Conservation (phyloP, 129 eudicot genomes). For the Chrysanthemum lavandulifolium region DNA sequence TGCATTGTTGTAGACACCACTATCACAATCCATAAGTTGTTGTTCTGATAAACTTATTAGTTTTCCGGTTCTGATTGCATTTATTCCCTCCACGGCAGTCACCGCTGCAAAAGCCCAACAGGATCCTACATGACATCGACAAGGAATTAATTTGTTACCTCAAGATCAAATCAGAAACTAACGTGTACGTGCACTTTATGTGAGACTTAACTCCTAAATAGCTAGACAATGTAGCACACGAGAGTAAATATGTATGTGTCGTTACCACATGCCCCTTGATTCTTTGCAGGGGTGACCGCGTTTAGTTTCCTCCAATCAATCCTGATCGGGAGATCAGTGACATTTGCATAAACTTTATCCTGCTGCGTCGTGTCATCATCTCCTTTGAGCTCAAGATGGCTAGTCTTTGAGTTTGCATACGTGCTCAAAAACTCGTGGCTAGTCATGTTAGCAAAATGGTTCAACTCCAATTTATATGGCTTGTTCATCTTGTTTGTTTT, state of each 20-base stretch:
- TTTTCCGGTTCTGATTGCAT: conserved; percentile 61
- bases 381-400: conserved; percentile 34
- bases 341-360: conserved; percentile 37
- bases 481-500: conserved; percentile 57
- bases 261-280: conserved; percentile 70
- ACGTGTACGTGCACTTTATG: no score
- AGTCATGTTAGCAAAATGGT: conserved; percentile 66
- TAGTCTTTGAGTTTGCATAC: conserved; percentile 47
- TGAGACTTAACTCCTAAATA: no score
- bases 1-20: conserved; percentile 44
- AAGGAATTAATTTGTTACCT: no score
- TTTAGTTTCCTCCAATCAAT: conserved; percentile 59
- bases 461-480: conserved; percentile 61
- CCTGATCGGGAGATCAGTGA: conserved; percentile 35
- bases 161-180: no score
- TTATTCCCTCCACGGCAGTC: conserved; percentile 70
- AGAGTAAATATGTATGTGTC: no score
- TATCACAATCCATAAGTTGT: conserved; percentile 80
- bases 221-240: no score
- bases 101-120: conserved; percentile 86
- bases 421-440: conserved; percentile 51
- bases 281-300: conserved; percentile 42
- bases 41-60: conserved; percentile 71
- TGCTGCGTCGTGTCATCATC: not conserved
- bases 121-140: conserved; percentile 44